Evolutionary conservation across 2,329 filamentous ascomycete species (phyloP), one percentile per base, ranked within the genome.

Genomic region (Sporothrix protearum): DNA sequence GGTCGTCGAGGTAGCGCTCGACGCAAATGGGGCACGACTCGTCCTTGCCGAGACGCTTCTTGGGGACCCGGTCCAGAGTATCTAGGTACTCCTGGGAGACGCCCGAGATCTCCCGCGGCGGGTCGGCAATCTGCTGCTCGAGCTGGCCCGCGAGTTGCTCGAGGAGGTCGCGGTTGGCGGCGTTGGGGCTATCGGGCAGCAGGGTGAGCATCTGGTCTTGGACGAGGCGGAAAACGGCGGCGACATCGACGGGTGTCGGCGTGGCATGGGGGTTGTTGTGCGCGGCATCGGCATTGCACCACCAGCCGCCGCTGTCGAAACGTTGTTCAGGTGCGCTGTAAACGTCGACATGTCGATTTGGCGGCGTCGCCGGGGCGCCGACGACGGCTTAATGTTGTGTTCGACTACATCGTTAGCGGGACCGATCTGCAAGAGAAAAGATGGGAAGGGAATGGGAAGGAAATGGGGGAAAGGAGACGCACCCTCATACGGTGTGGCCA

Each of bases 301-400:
- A 16, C 39, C 76, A 71, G 80, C 78, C 69, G 80, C 78, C 67
- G 71, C 77, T n/a, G 77, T 76, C 74, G 81, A 79, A 77, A 90
- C 81, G 74, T 85, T 84, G 78, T 85, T 81, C 73, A 89, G 85
- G 77, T 87, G 85, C 71, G 86, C 84, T 76, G 81, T 85, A 81
- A 90, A 90, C 73, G 85, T 86, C 69, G 87, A 85, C 88, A 91
- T 91, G 81, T 89, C 87, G 73, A 87, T 80, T 77, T 86, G 86
- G 53, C 88, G 87, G 10, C 83, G 82, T 66, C 81, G 81, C 72
- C 81, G 80, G 67, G 81, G 78, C 30, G 80, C 78, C 64, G 83
- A 74, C 39, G 81, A 61, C 71, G 83, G 78, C 76, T 85, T 83
- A 80, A 90, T 87, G 78, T 87, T 87, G 81, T 91, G 88, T 78